Evolutionary conservation across 2,329 filamentous ascomycete species (phyloP).

Genomic region (Cladobotryum protrusum): DNA sequence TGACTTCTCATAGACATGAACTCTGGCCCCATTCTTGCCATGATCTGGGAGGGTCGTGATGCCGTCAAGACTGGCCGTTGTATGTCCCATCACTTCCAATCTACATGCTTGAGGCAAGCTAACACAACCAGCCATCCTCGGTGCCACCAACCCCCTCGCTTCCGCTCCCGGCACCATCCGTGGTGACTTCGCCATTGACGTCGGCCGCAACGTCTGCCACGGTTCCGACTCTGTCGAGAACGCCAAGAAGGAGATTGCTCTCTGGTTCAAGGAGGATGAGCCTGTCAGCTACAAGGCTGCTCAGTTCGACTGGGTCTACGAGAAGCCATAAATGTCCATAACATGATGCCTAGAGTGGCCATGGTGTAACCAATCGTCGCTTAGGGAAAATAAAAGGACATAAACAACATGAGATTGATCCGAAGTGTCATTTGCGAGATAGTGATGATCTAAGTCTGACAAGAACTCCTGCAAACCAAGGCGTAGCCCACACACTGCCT

Average conservation of each 20-base stretch:
- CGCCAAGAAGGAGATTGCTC: conserved; percentile 98
- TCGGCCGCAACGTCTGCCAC: conserved; percentile 98
- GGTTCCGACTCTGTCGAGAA: conserved; percentile 97
- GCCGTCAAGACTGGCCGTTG: conserved; percentile 96
- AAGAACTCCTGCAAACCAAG: conserved; percentile 76
- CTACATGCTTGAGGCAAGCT: conserved; percentile 12
- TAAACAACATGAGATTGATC: conserved; percentile 15
- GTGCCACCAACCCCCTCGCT: conserved; percentile 96
- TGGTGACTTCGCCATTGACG: conserved; percentile 76
- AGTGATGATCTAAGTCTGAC: conserved; percentile 34
- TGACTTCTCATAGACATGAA: conserved; percentile 68
- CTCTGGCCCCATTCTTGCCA: conserved; percentile 94
- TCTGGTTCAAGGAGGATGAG: conserved; percentile 94
- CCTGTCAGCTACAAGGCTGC: conserved; percentile 77
- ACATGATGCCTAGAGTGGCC: too few species aligned
- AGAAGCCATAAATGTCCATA: conserved; percentile 57
- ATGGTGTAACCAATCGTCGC: conserved; percentile 9
- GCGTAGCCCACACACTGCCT: conserved; percentile 79
- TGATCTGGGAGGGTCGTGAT: conserved; percentile 99
- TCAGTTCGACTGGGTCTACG: conserved; percentile 93
- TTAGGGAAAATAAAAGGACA: conserved; percentile 17
- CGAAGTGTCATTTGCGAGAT: conserved; percentile 15
- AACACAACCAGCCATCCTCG: conserved; percentile 64
- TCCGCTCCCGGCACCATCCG: conserved; percentile 97
- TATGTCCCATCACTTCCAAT: conserved; percentile 38